phyloP scores from a whole-genome alignment of 2,329 filamentous ascomycete genomes.

The Colletotrichum higginsianum region DNA sequence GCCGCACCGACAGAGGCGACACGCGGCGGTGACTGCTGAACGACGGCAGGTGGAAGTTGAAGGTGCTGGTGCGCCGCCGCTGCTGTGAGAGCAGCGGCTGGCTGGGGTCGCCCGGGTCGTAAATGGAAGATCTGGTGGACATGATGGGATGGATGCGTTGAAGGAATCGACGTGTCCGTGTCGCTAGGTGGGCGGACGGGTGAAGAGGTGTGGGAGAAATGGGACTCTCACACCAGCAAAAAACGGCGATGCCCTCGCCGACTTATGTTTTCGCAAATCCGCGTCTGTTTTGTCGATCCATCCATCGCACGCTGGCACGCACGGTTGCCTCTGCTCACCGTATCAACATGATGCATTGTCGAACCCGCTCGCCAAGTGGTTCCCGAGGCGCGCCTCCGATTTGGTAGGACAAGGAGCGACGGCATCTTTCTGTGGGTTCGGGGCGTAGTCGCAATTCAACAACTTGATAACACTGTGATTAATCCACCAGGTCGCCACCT shows the following conservation, averaged over 20 bases:
- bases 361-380: slow-evolving; percentile 15
- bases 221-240: not conserved
- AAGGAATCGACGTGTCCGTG: not conserved
- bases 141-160: not conserved
- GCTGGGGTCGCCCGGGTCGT: slow-evolving; percentile 34
- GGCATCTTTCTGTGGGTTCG: slow-evolving; percentile 3
- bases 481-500: not conserved
- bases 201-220: not conserved
- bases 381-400: slow-evolving; percentile 2
- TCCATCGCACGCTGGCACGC: not conserved
- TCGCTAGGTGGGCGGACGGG: not conserved
- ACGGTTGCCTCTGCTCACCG: slow-evolving; percentile 9
- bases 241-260: not conserved
- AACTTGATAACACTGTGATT: slow-evolving; percentile 8
- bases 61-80: slow-evolving; percentile 25
- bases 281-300: slow-evolving; percentile 9
- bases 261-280: not conserved
- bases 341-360: slow-evolving; percentile 17
- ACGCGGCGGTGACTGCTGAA: slow-evolving; percentile 19
- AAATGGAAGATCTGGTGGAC: slow-evolving; percentile 33
- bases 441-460: not conserved
- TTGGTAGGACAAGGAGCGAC: slow-evolving; percentile 6
- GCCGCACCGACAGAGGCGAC: slow-evolving; percentile 24
- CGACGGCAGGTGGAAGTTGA: slow-evolving; percentile 21
- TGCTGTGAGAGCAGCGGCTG: slow-evolving; percentile 31